Percentiles rank a stretch among this genome's conserved stretches.
These are phyloP conservation scores for Sclerotinia subarctica DNA, from an alignment of 2,329 filamentous ascomycete genomes.

Conservation along the genomic window DNA sequence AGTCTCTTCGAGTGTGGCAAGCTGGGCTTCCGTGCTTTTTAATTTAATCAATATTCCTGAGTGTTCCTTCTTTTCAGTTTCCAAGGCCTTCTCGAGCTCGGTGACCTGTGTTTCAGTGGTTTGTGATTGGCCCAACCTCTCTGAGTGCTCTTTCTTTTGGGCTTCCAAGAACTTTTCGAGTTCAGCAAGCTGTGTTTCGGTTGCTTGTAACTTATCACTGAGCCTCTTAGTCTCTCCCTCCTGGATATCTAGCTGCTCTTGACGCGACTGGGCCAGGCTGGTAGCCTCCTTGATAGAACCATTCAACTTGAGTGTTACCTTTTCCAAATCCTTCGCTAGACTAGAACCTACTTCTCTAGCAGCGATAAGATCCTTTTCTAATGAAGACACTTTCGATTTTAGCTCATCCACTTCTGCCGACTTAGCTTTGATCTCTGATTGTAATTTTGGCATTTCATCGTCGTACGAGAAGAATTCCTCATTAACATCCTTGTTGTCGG, in stretches of 20 bases:
- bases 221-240: constrained; percentile 31
- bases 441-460: constrained; percentile 77
- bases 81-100: constrained; percentile 28
- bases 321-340: constrained; percentile 51
- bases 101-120: constrained; percentile 31
- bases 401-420: constrained; percentile 68
- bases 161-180: constrained; percentile 29
- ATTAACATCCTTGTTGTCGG: constrained; percentile 40
- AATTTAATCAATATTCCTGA: not conserved
- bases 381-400: constrained; percentile 61
- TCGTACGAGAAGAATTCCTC: constrained; percentile 94
- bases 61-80: constrained; percentile 28
- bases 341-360: constrained; percentile 67
- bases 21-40: constrained; percentile 26
- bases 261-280: constrained; percentile 25
- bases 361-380: constrained; percentile 68
- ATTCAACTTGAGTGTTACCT: constrained; percentile 54
- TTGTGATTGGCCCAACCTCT: constrained; percentile 25
- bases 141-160: constrained; percentile 25
- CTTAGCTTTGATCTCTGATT: constrained; percentile 68
- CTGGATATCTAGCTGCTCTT: constrained; percentile 32
- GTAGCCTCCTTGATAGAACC: constrained; percentile 64
- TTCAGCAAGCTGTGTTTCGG: constrained; percentile 29
- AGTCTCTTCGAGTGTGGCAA: constrained; percentile 27
- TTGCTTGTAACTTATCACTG: constrained; percentile 33